Percentiles rank a stretch among this genome's conserved stretches.
Evolutionary conservation across 768 basidiomycete genomes (phyloP).

Genomic region (Rhizopogon vulgaris): DNA sequence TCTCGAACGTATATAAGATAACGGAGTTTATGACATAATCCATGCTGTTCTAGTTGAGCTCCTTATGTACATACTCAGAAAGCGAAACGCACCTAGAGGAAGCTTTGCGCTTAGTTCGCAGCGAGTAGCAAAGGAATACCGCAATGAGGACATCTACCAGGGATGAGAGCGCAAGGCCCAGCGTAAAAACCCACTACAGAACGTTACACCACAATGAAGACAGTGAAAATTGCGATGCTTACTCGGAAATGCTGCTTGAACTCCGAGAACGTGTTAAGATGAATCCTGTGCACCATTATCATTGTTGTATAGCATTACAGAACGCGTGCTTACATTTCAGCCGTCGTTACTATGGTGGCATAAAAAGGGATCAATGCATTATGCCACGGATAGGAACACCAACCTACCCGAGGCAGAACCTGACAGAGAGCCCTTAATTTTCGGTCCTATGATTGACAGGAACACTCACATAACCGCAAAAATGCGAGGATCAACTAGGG

Average conservation of each 20-base stretch:
- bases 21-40: conserved; percentile 42
- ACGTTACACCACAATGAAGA: conserved; percentile 11
- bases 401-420: conserved; percentile 28
- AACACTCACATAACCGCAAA: conserved; percentile 25
- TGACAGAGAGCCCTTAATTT: conserved; percentile 12
- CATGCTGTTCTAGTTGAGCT: conserved; percentile 24
- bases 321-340: conserved; percentile 21
- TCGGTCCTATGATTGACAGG: neutral
- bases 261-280: conserved; percentile 14
- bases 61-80: neutral
- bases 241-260: conserved; percentile 21
- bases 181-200: conserved; percentile 44
- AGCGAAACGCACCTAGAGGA: conserved; percentile 27
- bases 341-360: conserved; percentile 20
- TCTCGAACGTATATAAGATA: conserved; percentile 49
- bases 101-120: conserved; percentile 34
- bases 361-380: conserved; percentile 11
- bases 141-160: conserved; percentile 46
- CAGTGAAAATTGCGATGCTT: neutral
- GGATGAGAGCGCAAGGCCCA: conserved; percentile 44
- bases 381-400: neutral
- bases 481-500: conserved; percentile 22
- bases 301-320: neutral
- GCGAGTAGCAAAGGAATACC: conserved; percentile 35
- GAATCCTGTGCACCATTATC: conserved; percentile 16